Base-by-base conservation (phyloP, 2,329 filamentous ascomycete genomes). In the Curvularia sp. region DNA sequence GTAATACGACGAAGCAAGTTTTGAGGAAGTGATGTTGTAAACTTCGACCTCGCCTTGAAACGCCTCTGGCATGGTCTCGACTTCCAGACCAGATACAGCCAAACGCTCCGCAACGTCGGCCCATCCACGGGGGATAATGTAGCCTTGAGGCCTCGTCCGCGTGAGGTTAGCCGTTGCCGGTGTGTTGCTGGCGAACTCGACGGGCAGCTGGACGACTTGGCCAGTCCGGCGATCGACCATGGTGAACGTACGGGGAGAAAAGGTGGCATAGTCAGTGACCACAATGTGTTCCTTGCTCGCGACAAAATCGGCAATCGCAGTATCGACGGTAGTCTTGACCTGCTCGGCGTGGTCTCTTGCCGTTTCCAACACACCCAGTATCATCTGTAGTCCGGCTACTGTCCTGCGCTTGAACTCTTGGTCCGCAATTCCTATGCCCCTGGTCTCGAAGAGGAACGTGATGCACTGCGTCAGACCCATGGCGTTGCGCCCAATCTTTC, bases 41-140 rank as follows among this genome's bases (percentile, higher is more conserved):
- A 66, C 68, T 41, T 78, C 69, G 0, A 77, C 75, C 5, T 66
- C 63, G 12, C 72, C 75, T 1, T 53, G 51, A 54, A 72, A 78
- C 0, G 47, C 63, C 18, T 74, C 61, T 2, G 57, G 8, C 22
- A 78, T 49, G 0, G 66, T 72, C 30, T 74, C 67, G 20, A 77
- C 66, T 39, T 75, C 66, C 1, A 78, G 59, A 0, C 76, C 76
- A n/a, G 69, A 73, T 0, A 72, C 60, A n/a, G 61, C 49, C 0
- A 78, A 64, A 3, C 74, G 70, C 15, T 71, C 67, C 3, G 70
- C 75, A 5, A 78, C 61, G 44, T 76, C 75, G 5, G 63, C 53
- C 75, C 74, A 78, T 0, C 71, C 70, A 28, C 69, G 69, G 0
- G 76, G 74, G 46, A 78, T 76, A 9, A 78, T 50, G 58, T 78